Conservation (phyloP, 1,284 basidiomycete genomes). For the Quambalaria eucalypti region DNA sequence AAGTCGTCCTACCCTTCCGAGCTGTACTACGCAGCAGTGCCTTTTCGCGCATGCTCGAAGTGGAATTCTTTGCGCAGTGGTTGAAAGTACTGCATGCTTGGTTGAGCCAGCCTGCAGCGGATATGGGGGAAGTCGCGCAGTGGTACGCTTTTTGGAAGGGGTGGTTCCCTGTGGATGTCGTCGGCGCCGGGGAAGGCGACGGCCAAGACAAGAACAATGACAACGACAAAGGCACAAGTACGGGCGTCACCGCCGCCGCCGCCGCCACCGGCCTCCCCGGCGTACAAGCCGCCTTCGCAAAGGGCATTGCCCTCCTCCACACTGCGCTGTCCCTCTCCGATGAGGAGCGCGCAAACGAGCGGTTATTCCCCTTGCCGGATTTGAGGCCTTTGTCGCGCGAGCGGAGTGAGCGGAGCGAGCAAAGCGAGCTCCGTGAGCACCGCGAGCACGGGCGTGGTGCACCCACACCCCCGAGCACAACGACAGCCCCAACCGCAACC, state of each 20-base stretch:
- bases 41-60: slow-evolving; percentile 51
- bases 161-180: slow-evolving; percentile 10
- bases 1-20: slow-evolving; percentile 70
- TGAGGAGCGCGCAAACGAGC: slow-evolving; percentile 52
- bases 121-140: slow-evolving; percentile 77
- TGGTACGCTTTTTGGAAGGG: slow-evolving; percentile 83
- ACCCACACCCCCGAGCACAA: background rate
- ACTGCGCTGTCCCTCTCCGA: too few species aligned
- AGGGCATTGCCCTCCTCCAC: slow-evolving; percentile 82
- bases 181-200: too few species aligned
- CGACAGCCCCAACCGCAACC: slow-evolving; percentile 1
- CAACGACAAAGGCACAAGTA: too few species aligned
- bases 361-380: slow-evolving; percentile 60
- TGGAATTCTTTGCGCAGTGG: slow-evolving; percentile 94
- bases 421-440: background rate
- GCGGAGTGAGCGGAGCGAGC: background rate
- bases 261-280: slow-evolving; percentile 53
- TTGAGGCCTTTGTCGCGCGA: slow-evolving; percentile 12
- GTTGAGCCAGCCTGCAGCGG: slow-evolving; percentile 73
- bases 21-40: slow-evolving; percentile 56
- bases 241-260: too few species aligned
- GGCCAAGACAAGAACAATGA: too few species aligned
- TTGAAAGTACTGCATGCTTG: slow-evolving; percentile 79
- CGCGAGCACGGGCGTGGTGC: background rate
- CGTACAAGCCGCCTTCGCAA: slow-evolving; percentile 68